Conservation (phyloP, 2,329 filamentous ascomycete species). For the Clarireedia monteithiana region DNA sequence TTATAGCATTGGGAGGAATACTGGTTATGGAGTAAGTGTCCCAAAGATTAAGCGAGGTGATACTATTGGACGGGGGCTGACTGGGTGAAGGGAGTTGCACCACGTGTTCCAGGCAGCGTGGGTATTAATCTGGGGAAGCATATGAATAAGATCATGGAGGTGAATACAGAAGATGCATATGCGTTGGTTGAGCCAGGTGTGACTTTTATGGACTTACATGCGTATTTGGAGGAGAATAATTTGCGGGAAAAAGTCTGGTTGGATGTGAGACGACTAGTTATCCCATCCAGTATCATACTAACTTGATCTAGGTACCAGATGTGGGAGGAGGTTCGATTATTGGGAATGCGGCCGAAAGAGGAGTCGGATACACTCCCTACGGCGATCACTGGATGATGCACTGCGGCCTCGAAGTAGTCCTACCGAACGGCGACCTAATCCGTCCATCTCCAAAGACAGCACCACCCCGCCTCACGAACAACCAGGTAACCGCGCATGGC, state of each 20-base stretch:
- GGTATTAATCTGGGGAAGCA: constrained; percentile 43
- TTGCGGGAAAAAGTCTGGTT: constrained; percentile 35
- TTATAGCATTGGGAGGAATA: too few relatives aligned
- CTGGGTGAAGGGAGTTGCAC: constrained; percentile 35
- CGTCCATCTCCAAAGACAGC: constrained; percentile 1
- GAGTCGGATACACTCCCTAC: constrained; percentile 40
- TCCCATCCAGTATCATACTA: too few relatives aligned
- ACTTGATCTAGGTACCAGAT: constrained; percentile 16
- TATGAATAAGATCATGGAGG: constrained; percentile 45
- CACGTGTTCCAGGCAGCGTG: constrained; percentile 42
- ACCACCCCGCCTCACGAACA: constrained; percentile 17
- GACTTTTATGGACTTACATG: constrained; percentile 42
- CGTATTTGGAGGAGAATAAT: constrained; percentile 39
- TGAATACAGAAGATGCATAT: constrained; percentile 41
- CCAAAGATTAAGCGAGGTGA: too few relatives aligned
- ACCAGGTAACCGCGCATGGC: constrained; percentile 33
- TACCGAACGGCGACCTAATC: constrained; percentile 38
- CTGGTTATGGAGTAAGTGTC: too few relatives aligned
- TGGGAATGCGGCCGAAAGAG: constrained; percentile 39
- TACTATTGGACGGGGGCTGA: too few relatives aligned
- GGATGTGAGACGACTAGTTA: constrained; percentile 22
- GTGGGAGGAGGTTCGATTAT: constrained; percentile 36
- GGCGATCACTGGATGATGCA: constrained; percentile 34
- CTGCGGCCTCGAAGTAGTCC: constrained; percentile 37
- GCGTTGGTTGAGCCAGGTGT: constrained; percentile 49